Evolutionary conservation across 257 asterid species (phyloP), one percentile per base, ranked within the genome.

Genomic region (Forsythia suspensa): DNA sequence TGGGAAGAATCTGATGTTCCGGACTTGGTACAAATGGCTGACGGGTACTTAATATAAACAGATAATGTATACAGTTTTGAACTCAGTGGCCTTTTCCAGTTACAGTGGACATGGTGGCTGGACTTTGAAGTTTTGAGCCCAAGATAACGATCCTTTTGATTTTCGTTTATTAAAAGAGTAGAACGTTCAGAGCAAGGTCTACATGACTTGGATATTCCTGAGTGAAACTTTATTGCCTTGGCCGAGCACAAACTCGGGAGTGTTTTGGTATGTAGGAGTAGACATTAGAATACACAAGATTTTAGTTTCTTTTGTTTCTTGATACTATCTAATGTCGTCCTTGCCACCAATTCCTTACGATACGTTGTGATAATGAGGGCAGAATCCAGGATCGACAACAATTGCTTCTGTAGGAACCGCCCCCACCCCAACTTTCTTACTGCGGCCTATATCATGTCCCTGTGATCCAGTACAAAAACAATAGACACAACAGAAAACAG

Each of bases 21-120:
- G 41, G 63, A 88, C 68, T 76, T 84, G 82, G 82, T 83, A 11
- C 86, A 82, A 78, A 69, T 87, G 39, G 87, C 71, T 36, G 87
- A 76, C 37, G 89, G 84, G 43, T 80, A 81, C 73, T 82, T 86
- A 41, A 77, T 87, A 18, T 85, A 87, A 0, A 83, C 84, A 3
- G 90, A 87, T 24, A 83, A 84, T 1, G 82, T 85, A 52, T 79
- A 86, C 87, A 86, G 84, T 82, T 86, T 89, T 42, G 88, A 85
- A 70, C 74, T 89, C 41, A 82, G 82, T 41, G 70, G 86, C 11
- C 85, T 89, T 85, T 67, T 81, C 84, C 29, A 80, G 73, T 40
- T 75, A 76, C 75, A 70, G 75, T 80, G 76, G 84, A 72, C 81
- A 68, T 20, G 69, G 82, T 84, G 81, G 87, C 88, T 89, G 91